Conservation (phyloP, 306 rosid species). For the Acacia acuminata region DNA sequence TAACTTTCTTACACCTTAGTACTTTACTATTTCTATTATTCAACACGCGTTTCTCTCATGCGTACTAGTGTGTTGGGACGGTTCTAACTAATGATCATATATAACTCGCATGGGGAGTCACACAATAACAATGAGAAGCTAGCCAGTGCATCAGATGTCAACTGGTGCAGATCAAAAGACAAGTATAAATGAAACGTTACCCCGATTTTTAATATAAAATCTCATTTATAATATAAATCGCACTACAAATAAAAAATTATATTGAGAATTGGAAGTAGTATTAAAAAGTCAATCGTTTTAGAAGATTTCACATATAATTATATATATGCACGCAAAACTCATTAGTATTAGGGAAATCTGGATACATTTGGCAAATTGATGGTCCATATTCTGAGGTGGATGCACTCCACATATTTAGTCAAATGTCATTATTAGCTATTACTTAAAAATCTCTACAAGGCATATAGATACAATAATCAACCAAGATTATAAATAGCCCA, state of each 20-base stretch:
- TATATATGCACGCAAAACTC: not conserved
- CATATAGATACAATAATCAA: not conserved
- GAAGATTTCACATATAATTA: not conserved
- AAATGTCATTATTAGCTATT: constrained; percentile 16
- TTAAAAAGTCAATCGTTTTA: not conserved
- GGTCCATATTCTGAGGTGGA: constrained; percentile 16
- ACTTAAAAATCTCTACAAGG: not conserved
- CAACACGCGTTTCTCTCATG: not conserved
- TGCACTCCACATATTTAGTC: constrained; percentile 35
- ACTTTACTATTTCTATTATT: not conserved
- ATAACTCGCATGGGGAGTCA: not conserved
- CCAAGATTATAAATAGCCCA: not conserved
- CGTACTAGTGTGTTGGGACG: too few relatives aligned
- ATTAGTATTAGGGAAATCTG: not conserved
- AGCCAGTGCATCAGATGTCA: not conserved
- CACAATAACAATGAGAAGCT: not conserved
- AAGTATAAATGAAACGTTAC: not conserved
- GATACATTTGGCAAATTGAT: not conserved
- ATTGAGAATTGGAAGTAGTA: not conserved
- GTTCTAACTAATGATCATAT: not conserved
- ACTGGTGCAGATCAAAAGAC: not conserved
- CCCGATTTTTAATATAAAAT: too few relatives aligned
- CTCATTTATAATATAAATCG: too few relatives aligned
- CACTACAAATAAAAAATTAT: too few relatives aligned
- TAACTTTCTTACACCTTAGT: not conserved